Evolutionary conservation across 176 grass and related monocot species (phyloP).

Genomic region (Triticum monococcum): DNA sequence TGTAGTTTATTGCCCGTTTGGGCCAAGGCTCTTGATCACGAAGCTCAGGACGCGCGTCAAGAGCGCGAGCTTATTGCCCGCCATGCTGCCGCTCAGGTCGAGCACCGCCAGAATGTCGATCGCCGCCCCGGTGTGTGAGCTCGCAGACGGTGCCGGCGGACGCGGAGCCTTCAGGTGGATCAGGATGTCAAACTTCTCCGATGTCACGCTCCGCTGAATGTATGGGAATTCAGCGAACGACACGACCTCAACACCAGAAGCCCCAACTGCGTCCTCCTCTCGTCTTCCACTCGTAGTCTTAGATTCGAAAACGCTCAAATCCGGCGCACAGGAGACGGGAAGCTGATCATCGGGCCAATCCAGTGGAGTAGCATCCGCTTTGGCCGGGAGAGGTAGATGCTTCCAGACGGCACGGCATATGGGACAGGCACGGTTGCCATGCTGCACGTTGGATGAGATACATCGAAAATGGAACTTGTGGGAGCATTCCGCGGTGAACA

Average conservation of each 20-base stretch:
- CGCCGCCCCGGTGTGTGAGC: no score
- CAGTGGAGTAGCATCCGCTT: slow-evolving; percentile 20
- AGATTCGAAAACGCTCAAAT: no score
- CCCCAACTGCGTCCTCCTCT: background rate
- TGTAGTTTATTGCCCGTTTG: no score
- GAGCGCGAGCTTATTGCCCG: no score
- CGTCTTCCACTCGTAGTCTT: background rate
- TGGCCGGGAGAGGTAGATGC: slow-evolving; percentile 29
- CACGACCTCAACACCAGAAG: slow-evolving; percentile 37
- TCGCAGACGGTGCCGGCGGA: background rate
- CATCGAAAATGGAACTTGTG: slow-evolving; percentile 83
- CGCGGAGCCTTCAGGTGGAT: slow-evolving; percentile 67
- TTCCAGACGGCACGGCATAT: slow-evolving; percentile 65
- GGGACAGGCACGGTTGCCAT: slow-evolving; percentile 59
- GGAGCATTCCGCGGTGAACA: slow-evolving; percentile 74
- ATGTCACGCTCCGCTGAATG: slow-evolving; percentile 17
- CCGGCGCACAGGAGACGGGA: slow-evolving; percentile 12
- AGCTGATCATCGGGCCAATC: slow-evolving; percentile 27
- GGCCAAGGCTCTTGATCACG: background rate
- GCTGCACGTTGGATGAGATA: slow-evolving; percentile 57
- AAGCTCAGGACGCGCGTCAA: no score
- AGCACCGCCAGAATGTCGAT: no score
- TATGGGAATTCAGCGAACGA: slow-evolving; percentile 42
- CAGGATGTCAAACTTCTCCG: slow-evolving; percentile 53
- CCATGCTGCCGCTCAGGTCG: no score